Percentiles rank a stretch among this genome's conserved stretches.
phyloP scores from a whole-genome alignment of 805 yeast species.

The Maudiozyma saulgeensis region DNA sequence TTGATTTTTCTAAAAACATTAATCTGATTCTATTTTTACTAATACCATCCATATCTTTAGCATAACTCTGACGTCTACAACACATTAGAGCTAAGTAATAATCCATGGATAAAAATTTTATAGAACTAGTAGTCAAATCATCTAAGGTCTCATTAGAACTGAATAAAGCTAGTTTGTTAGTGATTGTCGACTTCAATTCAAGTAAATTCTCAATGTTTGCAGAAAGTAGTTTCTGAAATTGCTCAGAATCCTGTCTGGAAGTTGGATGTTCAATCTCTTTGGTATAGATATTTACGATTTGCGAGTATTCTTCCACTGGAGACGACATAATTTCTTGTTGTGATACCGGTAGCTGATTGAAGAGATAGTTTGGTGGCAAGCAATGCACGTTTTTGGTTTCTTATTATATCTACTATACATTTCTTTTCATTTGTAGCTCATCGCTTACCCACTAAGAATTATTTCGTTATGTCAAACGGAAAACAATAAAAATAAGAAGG shows the following conservation, averaged over 20 bases:
- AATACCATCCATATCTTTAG: slow-evolving; percentile 5
- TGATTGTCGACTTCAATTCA: slow-evolving; percentile 36
- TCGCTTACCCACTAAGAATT: too few relatives aligned
- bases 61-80: slow-evolving; percentile 22
- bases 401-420: too few relatives aligned
- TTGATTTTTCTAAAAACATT: slow-evolving; percentile 34
- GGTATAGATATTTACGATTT: slow-evolving; percentile 12
- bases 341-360: too few relatives aligned
- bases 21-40: slow-evolving; percentile 21
- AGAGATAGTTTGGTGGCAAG: too few relatives aligned
- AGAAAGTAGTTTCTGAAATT: slow-evolving; percentile 33
- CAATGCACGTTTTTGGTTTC: too few relatives aligned
- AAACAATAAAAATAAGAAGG: too few relatives aligned
- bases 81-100: slow-evolving; percentile 43
- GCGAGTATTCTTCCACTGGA: slow-evolving; percentile 13
- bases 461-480: too few relatives aligned
- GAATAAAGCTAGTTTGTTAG: slow-evolving; percentile 45
- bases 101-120: slow-evolving; percentile 51
- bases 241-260: slow-evolving; percentile 34
- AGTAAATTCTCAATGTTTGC: slow-evolving; percentile 34
- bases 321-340: slow-evolving; percentile 9
- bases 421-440: too few relatives aligned
- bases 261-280: slow-evolving; percentile 15
- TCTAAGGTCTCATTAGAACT: slow-evolving; percentile 62
- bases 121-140: slow-evolving; percentile 55